A percentile compares a stretch with the other conserved stretches of the same genome.
Conservation (phyloP, 78 protist genomes). For the Protostelium mycophagum region DNA sequence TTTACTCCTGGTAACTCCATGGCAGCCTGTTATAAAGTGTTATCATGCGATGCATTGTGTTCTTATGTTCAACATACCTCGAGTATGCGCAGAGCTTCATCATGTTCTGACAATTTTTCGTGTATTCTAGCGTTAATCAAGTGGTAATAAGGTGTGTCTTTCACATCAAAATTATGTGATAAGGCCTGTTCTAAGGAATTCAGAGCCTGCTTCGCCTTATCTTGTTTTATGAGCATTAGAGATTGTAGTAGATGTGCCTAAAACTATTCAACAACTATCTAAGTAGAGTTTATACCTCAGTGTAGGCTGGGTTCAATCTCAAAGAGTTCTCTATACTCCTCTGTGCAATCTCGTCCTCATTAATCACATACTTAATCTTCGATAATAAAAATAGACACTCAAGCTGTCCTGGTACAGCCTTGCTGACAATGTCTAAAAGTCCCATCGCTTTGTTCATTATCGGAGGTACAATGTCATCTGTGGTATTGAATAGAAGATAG, state of each 20-base stretch:
- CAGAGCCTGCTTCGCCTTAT: neutral
- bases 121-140: slow-evolving; percentile 27
- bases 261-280: neutral
- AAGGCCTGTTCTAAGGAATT: slow-evolving; percentile 41
- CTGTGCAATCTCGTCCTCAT: slow-evolving; percentile 25
- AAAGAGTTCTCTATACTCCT: neutral
- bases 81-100: slow-evolving; percentile 15
- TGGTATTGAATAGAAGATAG: neutral
- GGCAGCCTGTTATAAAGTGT: no score
- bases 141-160: slow-evolving; percentile 41
- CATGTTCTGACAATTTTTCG: neutral
- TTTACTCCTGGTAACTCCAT: slow-evolving; percentile 32
- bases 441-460: neutral
- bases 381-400: slow-evolving; percentile 35
- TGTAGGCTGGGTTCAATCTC: slow-evolving; percentile 3
- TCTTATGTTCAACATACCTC: no score
- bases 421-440: slow-evolving; percentile 13
- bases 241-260: slow-evolving; percentile 51
- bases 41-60: no score
- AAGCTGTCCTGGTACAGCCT: slow-evolving; percentile 20
- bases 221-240: slow-evolving; percentile 19
- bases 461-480: neutral
- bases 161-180: slow-evolving; percentile 35
- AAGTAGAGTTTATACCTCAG: neutral
- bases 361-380: neutral